Evolutionary conservation across 78 protist genomes (phyloP).

Genomic region (Corallochytrium limacisporum): DNA sequence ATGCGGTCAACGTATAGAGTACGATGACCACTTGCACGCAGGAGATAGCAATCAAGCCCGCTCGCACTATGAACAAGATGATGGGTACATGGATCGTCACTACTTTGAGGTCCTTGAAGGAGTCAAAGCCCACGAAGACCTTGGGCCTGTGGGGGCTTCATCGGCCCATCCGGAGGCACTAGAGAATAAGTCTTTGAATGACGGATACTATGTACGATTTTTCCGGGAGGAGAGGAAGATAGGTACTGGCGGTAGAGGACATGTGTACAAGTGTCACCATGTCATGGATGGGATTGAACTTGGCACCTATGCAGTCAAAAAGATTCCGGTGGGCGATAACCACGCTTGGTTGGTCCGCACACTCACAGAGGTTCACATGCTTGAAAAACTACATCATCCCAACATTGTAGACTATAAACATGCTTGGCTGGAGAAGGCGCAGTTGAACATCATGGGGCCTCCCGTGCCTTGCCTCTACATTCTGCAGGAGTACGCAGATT

Average conservation of each 20-base stretch:
- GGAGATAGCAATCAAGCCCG: no score
- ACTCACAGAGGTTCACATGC: constrained; percentile 13
- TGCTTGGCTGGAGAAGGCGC: constrained; percentile 5
- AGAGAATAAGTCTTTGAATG: not conserved
- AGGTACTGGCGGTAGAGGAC: no score
- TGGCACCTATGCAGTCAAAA: not conserved
- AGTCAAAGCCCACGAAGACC: no score
- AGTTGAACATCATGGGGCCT: not conserved
- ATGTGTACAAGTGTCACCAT: not conserved
- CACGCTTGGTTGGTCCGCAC: constrained; percentile 4
- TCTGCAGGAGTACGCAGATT: constrained; percentile 2
- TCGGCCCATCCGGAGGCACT: no score
- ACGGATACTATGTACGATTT: not conserved
- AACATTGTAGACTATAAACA: constrained; percentile 8
- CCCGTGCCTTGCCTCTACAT: not conserved
- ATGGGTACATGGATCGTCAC: no score
- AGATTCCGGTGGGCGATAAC: constrained; percentile 10
- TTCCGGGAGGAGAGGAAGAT: not conserved
- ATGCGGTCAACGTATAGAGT: no score
- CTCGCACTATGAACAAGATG: no score
- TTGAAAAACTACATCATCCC: constrained; percentile 3
- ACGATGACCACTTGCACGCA: no score
- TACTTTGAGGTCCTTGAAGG: no score
- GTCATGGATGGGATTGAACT: not conserved
- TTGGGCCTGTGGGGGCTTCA: no score